Evolutionary conservation across 352 stramenopile species (phyloP).

Genomic region (Pythium aristosporum): DNA sequence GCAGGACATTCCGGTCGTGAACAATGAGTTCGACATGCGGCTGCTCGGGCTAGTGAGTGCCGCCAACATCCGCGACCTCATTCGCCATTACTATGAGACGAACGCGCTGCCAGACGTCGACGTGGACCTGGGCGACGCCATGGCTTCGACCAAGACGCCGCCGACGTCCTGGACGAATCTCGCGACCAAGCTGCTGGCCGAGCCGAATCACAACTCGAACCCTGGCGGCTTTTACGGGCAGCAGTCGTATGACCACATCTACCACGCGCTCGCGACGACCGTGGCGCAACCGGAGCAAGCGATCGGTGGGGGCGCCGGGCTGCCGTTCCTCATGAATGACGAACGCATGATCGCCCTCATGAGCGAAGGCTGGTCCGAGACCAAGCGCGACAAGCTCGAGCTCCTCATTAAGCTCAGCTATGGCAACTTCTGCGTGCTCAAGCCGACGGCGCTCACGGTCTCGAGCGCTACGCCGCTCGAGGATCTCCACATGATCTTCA

Average conservation of each 20-base stretch:
- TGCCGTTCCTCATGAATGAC: conserved; percentile 86
- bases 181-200: conserved; percentile 55
- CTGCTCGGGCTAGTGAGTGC: conserved; percentile 65
- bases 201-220: conserved; percentile 2
- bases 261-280: conserved; percentile 54
- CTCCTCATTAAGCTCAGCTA: conserved; percentile 69
- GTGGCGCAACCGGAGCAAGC: conserved; percentile 17
- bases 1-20: conserved; percentile 75
- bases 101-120: conserved; percentile 54
- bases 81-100: conserved; percentile 57
- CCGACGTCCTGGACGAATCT: conserved; percentile 58
- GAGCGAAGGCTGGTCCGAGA: conserved; percentile 61
- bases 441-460: conserved; percentile 80
- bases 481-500: conserved; percentile 90
- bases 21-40: conserved; percentile 63
- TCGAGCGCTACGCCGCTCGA: conserved; percentile 79
- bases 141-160: conserved; percentile 25
- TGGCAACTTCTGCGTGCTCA: conserved; percentile 57
- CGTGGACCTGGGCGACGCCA: conserved; percentile 68
- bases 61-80: conserved; percentile 61
- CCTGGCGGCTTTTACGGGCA: conserved; percentile 62
- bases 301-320: conserved; percentile 8
- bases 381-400: conserved; percentile 61
- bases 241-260: conserved; percentile 64
- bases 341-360: conserved; percentile 75